Conservation (phyloP, 805 yeast genomes). For the Spathaspora boniae region DNA sequence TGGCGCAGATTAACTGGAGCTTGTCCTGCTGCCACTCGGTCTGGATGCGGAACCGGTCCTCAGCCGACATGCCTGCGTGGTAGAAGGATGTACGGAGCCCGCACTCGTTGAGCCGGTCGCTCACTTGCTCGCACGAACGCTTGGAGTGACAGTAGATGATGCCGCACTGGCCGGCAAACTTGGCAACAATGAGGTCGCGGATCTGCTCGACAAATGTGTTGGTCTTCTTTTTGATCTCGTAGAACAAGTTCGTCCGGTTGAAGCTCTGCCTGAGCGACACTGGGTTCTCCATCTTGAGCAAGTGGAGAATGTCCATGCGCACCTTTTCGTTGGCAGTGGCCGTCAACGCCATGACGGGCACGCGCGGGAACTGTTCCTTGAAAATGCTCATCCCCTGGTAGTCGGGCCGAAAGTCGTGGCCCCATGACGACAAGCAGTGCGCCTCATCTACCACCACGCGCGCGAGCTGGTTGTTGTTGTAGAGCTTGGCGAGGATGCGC, state of each 20-base stretch:
- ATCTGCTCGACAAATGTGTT: constrained; percentile 57
- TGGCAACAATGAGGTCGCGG: constrained; percentile 47
- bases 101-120: constrained; percentile 51
- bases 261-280: constrained; percentile 82
- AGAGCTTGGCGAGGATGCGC: constrained; percentile 54
- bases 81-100: constrained; percentile 75
- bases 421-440: constrained; percentile 98
- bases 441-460: constrained; percentile 95
- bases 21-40: constrained; percentile 72
- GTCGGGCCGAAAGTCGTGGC: constrained; percentile 97
- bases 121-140: constrained; percentile 79
- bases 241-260: constrained; percentile 80
- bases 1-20: constrained; percentile 85
- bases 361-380: constrained; percentile 66
- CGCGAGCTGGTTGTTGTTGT: constrained; percentile 59
- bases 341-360: constrained; percentile 93
- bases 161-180: constrained; percentile 64
- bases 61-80: constrained; percentile 92
- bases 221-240: constrained; percentile 70
- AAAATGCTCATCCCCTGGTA: constrained; percentile 77
- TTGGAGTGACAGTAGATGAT: constrained; percentile 93
- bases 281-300: constrained; percentile 60
- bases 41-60: constrained; percentile 71
- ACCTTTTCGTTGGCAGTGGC: constrained; percentile 96
- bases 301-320: constrained; percentile 77